Base-by-base conservation (phyloP, 2,329 filamentous ascomycete species). In the Fusarium temperatum region DNA sequence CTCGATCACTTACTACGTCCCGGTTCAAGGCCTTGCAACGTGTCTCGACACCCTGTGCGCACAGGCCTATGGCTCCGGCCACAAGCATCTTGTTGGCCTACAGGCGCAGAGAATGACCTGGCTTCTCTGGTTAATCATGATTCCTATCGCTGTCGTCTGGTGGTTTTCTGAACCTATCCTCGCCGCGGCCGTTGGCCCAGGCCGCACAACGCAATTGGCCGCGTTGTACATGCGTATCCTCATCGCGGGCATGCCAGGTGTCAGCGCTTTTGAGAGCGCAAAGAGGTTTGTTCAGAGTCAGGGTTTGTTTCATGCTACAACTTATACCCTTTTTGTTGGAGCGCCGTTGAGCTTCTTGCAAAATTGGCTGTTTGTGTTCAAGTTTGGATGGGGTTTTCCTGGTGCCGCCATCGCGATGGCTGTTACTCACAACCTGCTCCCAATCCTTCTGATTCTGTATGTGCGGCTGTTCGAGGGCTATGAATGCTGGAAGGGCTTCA, bases 61-160 rank as follows among this genome's bases (percentile, higher is more conserved):
- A 0, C 95, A 98, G 81, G 95, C 95, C 0, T 98, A 96, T 79
- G 95, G 95, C 2, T 96, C 93, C 0, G 95, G 95, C 0, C 92
- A 92, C 78, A 96, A 92, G 75, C 92, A 94, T 75, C 88, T 98
- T 3, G 95, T 98, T 0, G 93, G 93, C 1, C 82, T 96, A n/a
- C 92, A 96, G 73, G 87, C 93, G 64, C 93, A 96, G 80, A 87
- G 93, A 56, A 95, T 95, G 93, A 85, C 93, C 3, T 92, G 87
- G 78, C 94, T 96, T 72, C 87, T 95, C 2, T 91, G 92, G 86
- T 77, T 87, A 2, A 87, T 94, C 66, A 92, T 91, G 11, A 86
- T 94, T 22, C 93, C 93, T 0, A 92, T 96, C 70, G 88, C 87
- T 4, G 78, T 91, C 1, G 81, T 94, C 38, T 96, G 93, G 93